Percentiles rank a stretch among this genome's conserved stretches.
Evolutionary conservation across 192 early-diverging fungal species (phyloP).

Genomic region (Coemansia sp.): DNA sequence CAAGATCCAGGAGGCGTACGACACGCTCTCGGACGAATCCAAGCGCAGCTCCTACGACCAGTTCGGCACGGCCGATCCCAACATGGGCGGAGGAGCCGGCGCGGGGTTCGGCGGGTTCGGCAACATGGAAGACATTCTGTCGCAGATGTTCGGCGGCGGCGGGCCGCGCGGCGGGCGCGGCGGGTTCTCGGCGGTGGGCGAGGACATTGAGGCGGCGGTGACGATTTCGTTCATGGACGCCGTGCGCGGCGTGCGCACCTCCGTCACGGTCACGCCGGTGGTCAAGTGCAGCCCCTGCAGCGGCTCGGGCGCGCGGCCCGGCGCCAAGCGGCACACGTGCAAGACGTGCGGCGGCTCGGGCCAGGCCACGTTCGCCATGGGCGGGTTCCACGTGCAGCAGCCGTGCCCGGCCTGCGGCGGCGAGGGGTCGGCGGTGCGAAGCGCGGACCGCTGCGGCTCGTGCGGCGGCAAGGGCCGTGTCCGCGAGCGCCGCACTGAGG

Average conservation of each 20-base stretch:
- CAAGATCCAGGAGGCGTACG: constrained; percentile 97
- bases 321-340: constrained; percentile 70
- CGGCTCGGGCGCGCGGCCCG: constrained; percentile 78
- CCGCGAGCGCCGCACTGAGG: constrained; percentile 65
- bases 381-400: constrained; percentile 89
- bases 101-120: constrained; percentile 53
- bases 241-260: constrained; percentile 70
- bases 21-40: constrained; percentile 88
- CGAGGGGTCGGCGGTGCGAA: constrained; percentile 66
- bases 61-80: constrained; percentile 67
- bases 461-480: constrained; percentile 85
- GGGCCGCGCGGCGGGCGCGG: constrained; percentile 46
- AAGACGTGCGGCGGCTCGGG: constrained; percentile 79
- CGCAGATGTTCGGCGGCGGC: constrained; percentile 70
- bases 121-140: constrained; percentile 66
- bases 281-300: constrained; percentile 74
- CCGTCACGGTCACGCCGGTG: constrained; percentile 65
- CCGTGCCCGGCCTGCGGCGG: constrained; percentile 84
- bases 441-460: constrained; percentile 65
- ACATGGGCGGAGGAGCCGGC: constrained; percentile 38
- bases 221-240: constrained; percentile 90
- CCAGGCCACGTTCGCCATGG: constrained; percentile 73
- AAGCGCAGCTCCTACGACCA: constrained; percentile 92
- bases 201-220: constrained; percentile 63
- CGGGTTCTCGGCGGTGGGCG: constrained; percentile 51